Base-by-base conservation (phyloP, 176 grass and related monocot genomes). In the Musa acuminata region DNA sequence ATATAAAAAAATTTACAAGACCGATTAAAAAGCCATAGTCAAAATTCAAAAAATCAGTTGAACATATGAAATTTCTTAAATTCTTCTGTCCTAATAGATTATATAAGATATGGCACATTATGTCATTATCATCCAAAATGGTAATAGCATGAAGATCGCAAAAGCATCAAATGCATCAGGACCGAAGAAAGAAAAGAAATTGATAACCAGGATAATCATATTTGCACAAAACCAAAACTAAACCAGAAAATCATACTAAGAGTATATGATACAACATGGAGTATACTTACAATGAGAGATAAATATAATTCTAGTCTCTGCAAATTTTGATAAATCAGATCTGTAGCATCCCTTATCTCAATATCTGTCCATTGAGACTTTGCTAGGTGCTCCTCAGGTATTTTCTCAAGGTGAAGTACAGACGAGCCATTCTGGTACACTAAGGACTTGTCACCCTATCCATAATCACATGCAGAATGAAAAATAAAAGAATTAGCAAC, bases 271-370 rank as follows among this genome's bases (percentile, higher is more conserved):
- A n/a, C 35, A 43, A 43, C 35, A 43, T 43, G 43, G 11, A n/a
- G 35, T 51, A 13, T 20, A 70, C 67, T 70, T 70, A 70, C 67
- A 50, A 50, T 81, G 74, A 80, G 80, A 73, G 80, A 81, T 73
- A 93, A 52, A 53, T 89, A 85, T 24, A 25, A 80, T 84, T 89
- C 83, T 64, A 98, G 80, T 73, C 77, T 85, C 76, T 93, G 72
- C 50, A 98, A 79, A 82, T 98, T 98, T 85, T 89, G 62, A 83
- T 89, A 88, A 24, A 93, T 83, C 79, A 98, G 78, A 70, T 55
- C 80, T 72, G 79, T 87, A 73, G 87, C 86, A 85, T 90, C 82
- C 51, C 52, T 78, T 82, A 77, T 77, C 80, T 87, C 81, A 67
- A 67, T 59, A 60, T 93, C 83, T 23, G 87, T 87, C 94, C 85